Evolutionary conservation across 2,329 filamentous ascomycete species (phyloP).

Genomic region (Fusarium miscanthi): DNA sequence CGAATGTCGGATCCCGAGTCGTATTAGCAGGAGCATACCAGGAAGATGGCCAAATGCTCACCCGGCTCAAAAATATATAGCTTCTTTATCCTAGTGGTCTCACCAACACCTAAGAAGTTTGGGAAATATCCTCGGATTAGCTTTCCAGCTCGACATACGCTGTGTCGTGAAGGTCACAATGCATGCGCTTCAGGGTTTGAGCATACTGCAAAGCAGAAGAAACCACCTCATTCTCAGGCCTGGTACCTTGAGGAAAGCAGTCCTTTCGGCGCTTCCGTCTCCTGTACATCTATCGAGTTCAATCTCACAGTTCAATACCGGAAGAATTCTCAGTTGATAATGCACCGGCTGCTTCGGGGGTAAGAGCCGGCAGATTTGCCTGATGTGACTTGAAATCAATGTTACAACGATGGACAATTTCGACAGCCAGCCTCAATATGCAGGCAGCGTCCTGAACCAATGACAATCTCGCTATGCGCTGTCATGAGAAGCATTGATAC

Average conservation of each 20-base stretch:
- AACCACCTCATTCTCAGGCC: neutral
- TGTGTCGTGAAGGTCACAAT: neutral
- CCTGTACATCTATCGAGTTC: neutral
- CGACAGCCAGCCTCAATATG: conserved; percentile 34
- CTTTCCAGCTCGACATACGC: neutral
- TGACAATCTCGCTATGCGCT: neutral
- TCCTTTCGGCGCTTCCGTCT: neutral
- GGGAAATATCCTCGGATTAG: neutral
- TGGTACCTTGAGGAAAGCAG: neutral
- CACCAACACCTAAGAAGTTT: neutral
- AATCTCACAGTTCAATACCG: neutral
- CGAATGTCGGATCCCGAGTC: conserved; percentile 1
- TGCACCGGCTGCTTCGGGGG: conserved; percentile 26
- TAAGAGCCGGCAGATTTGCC: conserved; percentile 7
- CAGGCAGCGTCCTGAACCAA: conserved; percentile 29
- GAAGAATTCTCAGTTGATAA: neutral
- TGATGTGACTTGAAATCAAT: conserved; percentile 14
- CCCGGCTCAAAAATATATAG: neutral
- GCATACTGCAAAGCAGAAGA: neutral
- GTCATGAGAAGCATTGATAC: neutral
- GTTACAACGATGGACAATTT: conserved; percentile 24
- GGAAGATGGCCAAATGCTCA: neutral
- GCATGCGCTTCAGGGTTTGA: neutral
- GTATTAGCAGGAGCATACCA: conserved; percentile 1
- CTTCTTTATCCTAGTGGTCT: neutral